Base-by-base conservation (phyloP, 345 rosid genomes). In the Sapria himalayana region DNA sequence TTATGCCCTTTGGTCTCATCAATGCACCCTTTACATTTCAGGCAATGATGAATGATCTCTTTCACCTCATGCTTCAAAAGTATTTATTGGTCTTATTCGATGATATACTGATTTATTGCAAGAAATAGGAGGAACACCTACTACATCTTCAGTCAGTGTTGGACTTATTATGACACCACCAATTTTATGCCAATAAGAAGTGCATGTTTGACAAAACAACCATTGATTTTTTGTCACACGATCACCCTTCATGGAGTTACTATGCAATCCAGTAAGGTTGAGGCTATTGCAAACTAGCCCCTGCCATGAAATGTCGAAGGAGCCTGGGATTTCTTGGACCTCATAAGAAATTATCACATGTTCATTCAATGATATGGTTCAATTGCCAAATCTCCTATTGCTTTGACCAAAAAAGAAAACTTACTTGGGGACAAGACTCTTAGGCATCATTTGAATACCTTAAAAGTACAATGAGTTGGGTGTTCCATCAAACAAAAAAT, bases 1-100 rank as follows among this genome's bases (percentile, higher is more conserved):
- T 25, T 1, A 18, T 33, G 39, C 25, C 39, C 4, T 33, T 22
- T 14, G 48, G 32, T n/a, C 24, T 51, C 0, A 39, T 34, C 1
- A 49, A 49, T 29, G 46, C 46, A 0, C 29, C 39, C 0, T 13
- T 39, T 1, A 49, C 46, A 0, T 49, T 49, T 15, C 38, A 49
- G 11, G 4, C 25, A 1, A 0, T 24, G 0, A 43, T 33, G 43
- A 51, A 42, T 15, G 9, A 16, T 11, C 7, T 24, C 11, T 34
- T 33, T 10, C 5, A 14, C 2, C 34, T 10, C 0, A 27, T 9
- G 1, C 6, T 36, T 0, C 4, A 24, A 3, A 27, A 12, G 17
- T 17, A 18, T 8, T 5, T 45, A 2, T 4, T 44, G 16, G 39
- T 45, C 0, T n/a, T 45, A 7, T 45, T 45, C 15, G 18, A 46